These are phyloP conservation scores for Bjerkandera adusta DNA, from an alignment of 1,284 basidiomycete genomes.

Conservation along the genomic window DNA sequence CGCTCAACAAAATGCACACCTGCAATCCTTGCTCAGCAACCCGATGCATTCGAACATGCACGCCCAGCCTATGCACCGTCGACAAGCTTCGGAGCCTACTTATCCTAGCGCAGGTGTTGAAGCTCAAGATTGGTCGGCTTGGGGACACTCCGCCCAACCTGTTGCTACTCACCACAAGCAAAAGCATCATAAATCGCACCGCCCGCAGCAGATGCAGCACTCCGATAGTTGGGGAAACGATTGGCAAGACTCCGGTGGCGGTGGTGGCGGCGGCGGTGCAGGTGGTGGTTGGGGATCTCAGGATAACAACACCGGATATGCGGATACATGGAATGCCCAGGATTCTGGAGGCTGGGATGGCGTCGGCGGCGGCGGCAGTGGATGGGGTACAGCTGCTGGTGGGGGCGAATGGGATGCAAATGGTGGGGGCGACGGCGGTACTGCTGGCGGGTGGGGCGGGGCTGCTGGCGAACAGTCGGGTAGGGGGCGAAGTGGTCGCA, in stretches of 20 bases:
- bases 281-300: not conserved
- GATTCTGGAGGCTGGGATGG: not conserved
- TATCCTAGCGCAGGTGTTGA: too few relatives aligned
- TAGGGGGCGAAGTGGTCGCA: too few relatives aligned
- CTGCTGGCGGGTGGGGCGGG: not conserved
- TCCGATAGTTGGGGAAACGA: slow-evolving; percentile 13
- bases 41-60: not conserved
- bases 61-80: slow-evolving; percentile 3
- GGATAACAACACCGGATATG: not conserved
- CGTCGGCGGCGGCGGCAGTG: not conserved
- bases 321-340: not conserved
- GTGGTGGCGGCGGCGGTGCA: slow-evolving; percentile 2
- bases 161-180: too few relatives aligned
- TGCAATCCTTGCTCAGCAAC: not conserved
- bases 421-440: not conserved
- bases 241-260: slow-evolving; percentile 1
- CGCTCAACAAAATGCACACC: slow-evolving; percentile 3
- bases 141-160: slow-evolving; percentile 1
- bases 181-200: slow-evolving; percentile 2
- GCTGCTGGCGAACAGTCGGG: too few relatives aligned
- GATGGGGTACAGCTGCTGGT: not conserved
- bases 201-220: slow-evolving; percentile 11
- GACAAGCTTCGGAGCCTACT: slow-evolving; percentile 1
- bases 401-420: slow-evolving; percentile 1
- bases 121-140: slow-evolving; percentile 3